These are phyloP conservation scores for Malbranchea cinnamomea DNA, from an alignment of 2,329 filamentous ascomycete species.

Conservation along the genomic window DNA sequence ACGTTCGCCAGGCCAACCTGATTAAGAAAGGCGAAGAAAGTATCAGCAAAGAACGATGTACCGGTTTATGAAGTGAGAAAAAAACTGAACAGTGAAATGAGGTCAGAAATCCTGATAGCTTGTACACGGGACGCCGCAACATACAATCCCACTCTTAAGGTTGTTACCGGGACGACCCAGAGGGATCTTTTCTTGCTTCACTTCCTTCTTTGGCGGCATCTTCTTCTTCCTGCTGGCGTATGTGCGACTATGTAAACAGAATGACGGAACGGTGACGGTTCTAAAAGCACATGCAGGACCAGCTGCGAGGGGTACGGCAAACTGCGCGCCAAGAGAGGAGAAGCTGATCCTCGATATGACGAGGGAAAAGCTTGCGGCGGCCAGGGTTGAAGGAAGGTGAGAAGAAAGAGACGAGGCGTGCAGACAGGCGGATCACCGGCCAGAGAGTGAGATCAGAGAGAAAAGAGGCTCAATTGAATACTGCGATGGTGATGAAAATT, in stretches of 20 bases:
- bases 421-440: not conserved
- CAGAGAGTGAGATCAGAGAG: not conserved
- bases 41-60: too few species aligned
- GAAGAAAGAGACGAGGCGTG: not conserved
- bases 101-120: constrained; percentile 14
- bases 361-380: constrained; percentile 11
- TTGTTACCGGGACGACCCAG: constrained; percentile 94
- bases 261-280: constrained; percentile 3
- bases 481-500: too few species aligned
- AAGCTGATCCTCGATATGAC: constrained; percentile 18
- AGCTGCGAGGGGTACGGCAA: constrained; percentile 42
- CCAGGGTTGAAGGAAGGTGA: not conserved
- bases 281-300: constrained; percentile 42
- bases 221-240: constrained; percentile 49
- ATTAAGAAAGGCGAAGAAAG: constrained; percentile 9
- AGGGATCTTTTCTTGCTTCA: constrained; percentile 88
- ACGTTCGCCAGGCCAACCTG: constrained; percentile 98
- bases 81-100: constrained; percentile 9
- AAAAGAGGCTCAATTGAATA: constrained; percentile 1
- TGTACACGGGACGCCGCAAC: constrained; percentile 42
- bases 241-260: constrained; percentile 11
- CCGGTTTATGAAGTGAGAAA: constrained; percentile 10
- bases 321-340: constrained; percentile 17
- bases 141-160: constrained; percentile 94
- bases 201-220: constrained; percentile 93